Conservation (phyloP, 768 basidiomycete genomes). For the Candolleomyces aberdarensis region DNA sequence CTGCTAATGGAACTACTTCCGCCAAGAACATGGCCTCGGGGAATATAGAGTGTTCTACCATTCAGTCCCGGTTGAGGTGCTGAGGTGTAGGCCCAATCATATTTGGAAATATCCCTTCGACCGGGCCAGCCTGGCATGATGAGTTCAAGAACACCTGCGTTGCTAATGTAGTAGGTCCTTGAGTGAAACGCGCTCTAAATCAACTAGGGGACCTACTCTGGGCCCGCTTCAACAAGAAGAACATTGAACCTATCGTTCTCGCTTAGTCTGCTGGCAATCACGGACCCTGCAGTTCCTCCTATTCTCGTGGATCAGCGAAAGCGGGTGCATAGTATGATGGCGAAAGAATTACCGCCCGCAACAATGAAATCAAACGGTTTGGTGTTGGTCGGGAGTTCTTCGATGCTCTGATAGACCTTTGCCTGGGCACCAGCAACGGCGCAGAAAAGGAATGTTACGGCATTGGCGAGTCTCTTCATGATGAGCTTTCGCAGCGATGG, state of each 20-base stretch:
- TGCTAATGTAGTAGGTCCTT: slow-evolving; percentile 4
- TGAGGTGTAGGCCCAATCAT: slow-evolving; percentile 26
- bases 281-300: slow-evolving; percentile 24
- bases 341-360: slow-evolving; percentile 8
- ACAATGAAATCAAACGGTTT: slow-evolving; percentile 13
- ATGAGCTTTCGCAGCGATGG: too few species aligned
- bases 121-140: slow-evolving; percentile 11
- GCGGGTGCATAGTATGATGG: background rate
- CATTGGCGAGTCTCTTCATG: background rate
- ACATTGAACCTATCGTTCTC: slow-evolving; percentile 33
- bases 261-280: slow-evolving; percentile 33
- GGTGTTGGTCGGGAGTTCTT: background rate
- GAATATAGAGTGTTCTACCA: slow-evolving; percentile 16
- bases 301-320: background rate
- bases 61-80: slow-evolving; percentile 20
- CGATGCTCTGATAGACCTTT: slow-evolving; percentile 6
- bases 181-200: background rate
- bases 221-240: slow-evolving; percentile 26
- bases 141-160: slow-evolving; percentile 12
- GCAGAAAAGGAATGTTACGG: background rate
- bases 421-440: background rate
- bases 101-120: slow-evolving; percentile 10
- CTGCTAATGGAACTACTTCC: slow-evolving; percentile 26
- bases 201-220: slow-evolving; percentile 15
- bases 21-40: slow-evolving; percentile 25